Evolutionary conservation across 1,284 basidiomycete species (phyloP).

Genomic region (Takashimella koratensis): DNA sequence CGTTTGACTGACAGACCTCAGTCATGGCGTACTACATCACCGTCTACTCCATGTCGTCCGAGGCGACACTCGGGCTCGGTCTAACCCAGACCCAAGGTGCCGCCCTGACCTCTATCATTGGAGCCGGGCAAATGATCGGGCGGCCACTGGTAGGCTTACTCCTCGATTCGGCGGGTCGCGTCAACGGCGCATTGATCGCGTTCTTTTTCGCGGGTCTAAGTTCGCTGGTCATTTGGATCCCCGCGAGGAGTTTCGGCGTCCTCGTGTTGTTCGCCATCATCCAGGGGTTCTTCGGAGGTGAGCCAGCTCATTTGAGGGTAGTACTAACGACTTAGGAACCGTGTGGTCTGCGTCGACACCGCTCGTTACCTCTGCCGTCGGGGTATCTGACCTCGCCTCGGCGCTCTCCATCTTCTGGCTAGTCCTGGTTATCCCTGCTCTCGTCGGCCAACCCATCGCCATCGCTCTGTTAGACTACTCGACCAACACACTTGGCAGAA

Average conservation of each 20-base stretch:
- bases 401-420: slow-evolving; percentile 50
- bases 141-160: slow-evolving; percentile 47
- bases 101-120: slow-evolving; percentile 49
- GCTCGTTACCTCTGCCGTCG: slow-evolving; percentile 45
- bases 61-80: slow-evolving; percentile 46
- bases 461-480: slow-evolving; percentile 48
- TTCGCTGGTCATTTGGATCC: slow-evolving; percentile 50
- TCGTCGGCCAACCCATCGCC: slow-evolving; percentile 48
- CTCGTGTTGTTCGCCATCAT: slow-evolving; percentile 49
- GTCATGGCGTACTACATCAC: slow-evolving; percentile 51
- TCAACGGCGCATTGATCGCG: slow-evolving; percentile 49
- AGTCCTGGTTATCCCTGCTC: slow-evolving; percentile 34
- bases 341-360: slow-evolving; percentile 48
- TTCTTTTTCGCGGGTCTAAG: slow-evolving; percentile 48
- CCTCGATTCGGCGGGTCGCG: slow-evolving; percentile 47
- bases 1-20: slow-evolving; percentile 5
- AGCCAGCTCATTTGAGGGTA: too few species aligned
- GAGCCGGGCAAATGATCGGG: slow-evolving; percentile 51
- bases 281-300: slow-evolving; percentile 28
- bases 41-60: slow-evolving; percentile 50
- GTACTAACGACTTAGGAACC: slow-evolving; percentile 41
- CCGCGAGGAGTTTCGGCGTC: slow-evolving; percentile 45
- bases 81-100: slow-evolving; percentile 49
- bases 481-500: slow-evolving; percentile 26
- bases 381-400: slow-evolving; percentile 46